phyloP scores from a whole-genome alignment of 257 asterid genomes.

The Linderniella brevidens region DNA sequence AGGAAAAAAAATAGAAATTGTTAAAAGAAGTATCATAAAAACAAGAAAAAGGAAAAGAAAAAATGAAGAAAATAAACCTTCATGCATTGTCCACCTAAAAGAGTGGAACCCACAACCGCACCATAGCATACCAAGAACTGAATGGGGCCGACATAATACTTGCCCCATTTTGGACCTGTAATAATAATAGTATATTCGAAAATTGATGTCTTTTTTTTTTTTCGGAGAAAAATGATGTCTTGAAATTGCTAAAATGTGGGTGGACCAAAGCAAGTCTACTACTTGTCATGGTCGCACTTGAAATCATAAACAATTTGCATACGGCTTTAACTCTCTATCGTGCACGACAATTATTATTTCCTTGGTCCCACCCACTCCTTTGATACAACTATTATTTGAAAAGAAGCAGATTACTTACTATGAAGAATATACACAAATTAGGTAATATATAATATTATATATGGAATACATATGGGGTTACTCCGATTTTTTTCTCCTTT shows the following conservation, averaged over 20 bases:
- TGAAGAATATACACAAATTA: too few species aligned
- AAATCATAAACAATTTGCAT: too few species aligned
- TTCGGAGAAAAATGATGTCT: not conserved
- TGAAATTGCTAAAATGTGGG: not conserved
- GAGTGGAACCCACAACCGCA: conserved; percentile 68
- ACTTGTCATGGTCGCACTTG: too few species aligned
- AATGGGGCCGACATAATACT: conserved; percentile 64
- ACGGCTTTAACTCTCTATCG: too few species aligned
- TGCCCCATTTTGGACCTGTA: conserved; percentile 72
- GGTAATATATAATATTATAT: too few species aligned
- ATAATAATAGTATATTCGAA: not conserved
- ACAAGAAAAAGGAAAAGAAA: not conserved
- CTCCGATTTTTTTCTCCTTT: too few species aligned
- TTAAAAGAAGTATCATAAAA: not conserved
- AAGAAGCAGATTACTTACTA: too few species aligned
- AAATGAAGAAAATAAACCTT: conserved; percentile 24
- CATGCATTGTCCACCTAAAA: conserved; percentile 85
- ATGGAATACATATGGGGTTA: too few species aligned
- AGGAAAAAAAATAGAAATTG: not conserved
- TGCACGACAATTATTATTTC: too few species aligned
- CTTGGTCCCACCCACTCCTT: too few species aligned
- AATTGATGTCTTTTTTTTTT: too few species aligned
- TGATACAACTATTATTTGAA: too few species aligned
- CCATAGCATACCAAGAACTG: conserved; percentile 87
- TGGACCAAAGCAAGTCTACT: not conserved